These are phyloP conservation scores for Arthrobotrys iridis DNA, from an alignment of 2,329 filamentous ascomycete genomes.

Conservation along the genomic window DNA sequence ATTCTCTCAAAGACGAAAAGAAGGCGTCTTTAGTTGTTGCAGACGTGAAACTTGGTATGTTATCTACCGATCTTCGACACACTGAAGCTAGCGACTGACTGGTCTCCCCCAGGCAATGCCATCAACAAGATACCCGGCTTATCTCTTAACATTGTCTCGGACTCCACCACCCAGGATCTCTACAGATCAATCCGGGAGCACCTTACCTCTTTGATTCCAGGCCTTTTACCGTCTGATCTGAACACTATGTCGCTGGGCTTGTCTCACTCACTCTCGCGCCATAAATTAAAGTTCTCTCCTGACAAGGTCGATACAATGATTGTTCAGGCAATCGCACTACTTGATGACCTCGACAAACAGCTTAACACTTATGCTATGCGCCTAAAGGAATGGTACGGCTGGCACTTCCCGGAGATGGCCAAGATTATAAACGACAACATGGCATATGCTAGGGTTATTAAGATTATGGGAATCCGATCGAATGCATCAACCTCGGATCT, in stretches of 20 bases:
- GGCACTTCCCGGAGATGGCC: constrained; percentile 98
- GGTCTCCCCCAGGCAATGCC: constrained; percentile 69
- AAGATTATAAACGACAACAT: constrained; percentile 98
- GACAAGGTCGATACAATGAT: constrained; percentile 99
- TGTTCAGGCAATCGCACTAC: constrained; percentile 90
- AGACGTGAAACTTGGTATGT: constrained; percentile 81
- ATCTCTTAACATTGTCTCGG: constrained; percentile 76
- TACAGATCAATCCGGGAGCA: constrained; percentile 95
- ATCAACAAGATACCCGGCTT: constrained; percentile 92
- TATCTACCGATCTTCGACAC: neutral
- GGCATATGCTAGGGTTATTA: constrained; percentile 87
- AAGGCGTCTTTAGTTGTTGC: constrained; percentile 94
- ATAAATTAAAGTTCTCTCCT: constrained; percentile 98
- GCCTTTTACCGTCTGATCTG: constrained; percentile 83
- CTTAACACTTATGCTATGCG: constrained; percentile 98
- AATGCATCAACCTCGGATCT: constrained; percentile 81
- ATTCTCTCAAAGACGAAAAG: constrained; percentile 95
- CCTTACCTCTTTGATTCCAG: constrained; percentile 87
- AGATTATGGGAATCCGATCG: constrained; percentile 87
- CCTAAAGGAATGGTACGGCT: constrained; percentile 99
- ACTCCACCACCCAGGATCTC: constrained; percentile 83
- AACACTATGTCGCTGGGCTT: constrained; percentile 96
- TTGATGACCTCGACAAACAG: constrained; percentile 98
- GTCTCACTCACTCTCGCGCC: constrained; percentile 92
- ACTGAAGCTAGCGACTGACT: neutral